phyloP scores from a whole-genome alignment of 768 basidiomycete species.

The Gymnopilus dilepis region DNA sequence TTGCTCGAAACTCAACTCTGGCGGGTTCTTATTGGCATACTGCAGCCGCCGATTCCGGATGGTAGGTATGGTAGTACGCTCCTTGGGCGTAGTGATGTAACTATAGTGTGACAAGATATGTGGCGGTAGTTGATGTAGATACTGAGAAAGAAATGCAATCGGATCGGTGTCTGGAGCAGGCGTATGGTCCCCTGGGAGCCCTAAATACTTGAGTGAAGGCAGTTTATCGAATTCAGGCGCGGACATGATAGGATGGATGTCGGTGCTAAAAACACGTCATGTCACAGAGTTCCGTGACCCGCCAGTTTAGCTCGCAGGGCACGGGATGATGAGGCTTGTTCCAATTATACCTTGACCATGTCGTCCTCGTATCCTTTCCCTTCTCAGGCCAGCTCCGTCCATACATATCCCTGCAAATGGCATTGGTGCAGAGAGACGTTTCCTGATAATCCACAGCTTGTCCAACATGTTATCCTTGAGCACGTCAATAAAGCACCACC shows the following conservation, averaged over 20 bases:
- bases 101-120: conserved; percentile 57
- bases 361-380: neutral
- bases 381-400: conserved; percentile 12
- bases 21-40: conserved; percentile 60
- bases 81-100: conserved; percentile 58
- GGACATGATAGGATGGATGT: conserved; percentile 19
- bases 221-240: conserved; percentile 37
- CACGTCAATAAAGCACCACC: conserved; percentile 52
- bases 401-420: conserved; percentile 52
- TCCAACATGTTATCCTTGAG: conserved; percentile 50
- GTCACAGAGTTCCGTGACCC: conserved; percentile 21
- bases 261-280: conserved; percentile 17
- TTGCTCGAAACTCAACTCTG: conserved; percentile 55
- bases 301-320: neutral
- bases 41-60: conserved; percentile 78
- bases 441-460: conserved; percentile 40
- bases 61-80: conserved; percentile 63
- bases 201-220: conserved; percentile 52
- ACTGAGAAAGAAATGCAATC: conserved; percentile 63
- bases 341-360: conserved; percentile 3
- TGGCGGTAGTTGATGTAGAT: conserved; percentile 70
- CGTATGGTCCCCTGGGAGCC: conserved; percentile 58
- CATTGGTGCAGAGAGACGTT: conserved; percentile 56
- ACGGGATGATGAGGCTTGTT: neutral
- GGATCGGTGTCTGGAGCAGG: conserved; percentile 66